Conservation (phyloP, 345 rosid genomes). For the Arabidopsis suecica region DNA sequence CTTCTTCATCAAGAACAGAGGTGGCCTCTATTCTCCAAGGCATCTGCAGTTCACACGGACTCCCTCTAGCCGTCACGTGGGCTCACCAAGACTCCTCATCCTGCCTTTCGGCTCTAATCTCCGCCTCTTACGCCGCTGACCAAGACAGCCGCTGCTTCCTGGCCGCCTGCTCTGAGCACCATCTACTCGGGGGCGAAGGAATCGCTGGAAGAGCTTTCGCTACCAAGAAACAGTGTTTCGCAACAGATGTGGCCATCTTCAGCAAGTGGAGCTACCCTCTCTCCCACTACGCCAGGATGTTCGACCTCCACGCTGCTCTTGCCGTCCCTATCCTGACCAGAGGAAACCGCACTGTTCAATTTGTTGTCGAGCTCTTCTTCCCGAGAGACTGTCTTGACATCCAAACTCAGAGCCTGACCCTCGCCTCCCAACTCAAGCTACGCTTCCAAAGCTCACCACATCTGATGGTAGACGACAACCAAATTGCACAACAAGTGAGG, state of each 20-base stretch:
- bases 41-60: slow-evolving; percentile 56
- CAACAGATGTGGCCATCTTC: slow-evolving; percentile 63
- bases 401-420: slow-evolving; percentile 53
- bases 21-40: slow-evolving; percentile 58
- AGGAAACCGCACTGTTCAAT: slow-evolving; percentile 51
- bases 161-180: slow-evolving; percentile 79
- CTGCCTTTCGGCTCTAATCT: slow-evolving; percentile 59
- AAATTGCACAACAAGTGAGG: slow-evolving; percentile 53
- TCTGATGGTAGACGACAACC: slow-evolving; percentile 58
- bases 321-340: slow-evolving; percentile 68
- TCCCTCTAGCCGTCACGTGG: slow-evolving; percentile 90
- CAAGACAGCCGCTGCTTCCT: slow-evolving; percentile 53
- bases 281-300: slow-evolving; percentile 84
- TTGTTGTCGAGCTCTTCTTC: slow-evolving; percentile 83
- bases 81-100: slow-evolving; percentile 55
- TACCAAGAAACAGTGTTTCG: slow-evolving; percentile 63
- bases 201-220: slow-evolving; percentile 75
- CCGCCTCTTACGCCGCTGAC: slow-evolving; percentile 68
- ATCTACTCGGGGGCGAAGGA: slow-evolving; percentile 70
- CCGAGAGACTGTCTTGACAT: slow-evolving; percentile 64
- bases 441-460: slow-evolving; percentile 54
- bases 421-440: slow-evolving; percentile 55
- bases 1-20: slow-evolving; percentile 31
- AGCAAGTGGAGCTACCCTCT: slow-evolving; percentile 77
- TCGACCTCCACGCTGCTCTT: slow-evolving; percentile 68